Evolutionary conservation across 2,329 filamentous ascomycete genomes (phyloP).

Genomic region (Colletotrichum sidae): DNA sequence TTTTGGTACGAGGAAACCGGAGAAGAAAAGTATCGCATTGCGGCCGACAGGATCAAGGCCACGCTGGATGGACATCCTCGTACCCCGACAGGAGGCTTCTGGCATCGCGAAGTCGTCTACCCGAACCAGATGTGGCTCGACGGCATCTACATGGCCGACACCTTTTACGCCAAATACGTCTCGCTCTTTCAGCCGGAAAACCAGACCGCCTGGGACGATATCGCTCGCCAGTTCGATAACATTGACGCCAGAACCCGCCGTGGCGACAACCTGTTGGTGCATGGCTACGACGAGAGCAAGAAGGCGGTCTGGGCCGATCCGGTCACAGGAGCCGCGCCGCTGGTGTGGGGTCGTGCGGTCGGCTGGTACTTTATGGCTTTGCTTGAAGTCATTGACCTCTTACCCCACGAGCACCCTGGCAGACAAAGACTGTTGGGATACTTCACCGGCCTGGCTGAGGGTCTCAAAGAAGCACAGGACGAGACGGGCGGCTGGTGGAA

Average conservation of each 20-base stretch:
- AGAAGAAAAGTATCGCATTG: conserved; percentile 60
- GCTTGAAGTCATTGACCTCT: conserved; percentile 61
- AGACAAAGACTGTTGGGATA: conserved; percentile 51
- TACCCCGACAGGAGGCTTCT: conserved; percentile 64
- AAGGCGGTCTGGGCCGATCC: conserved; percentile 63
- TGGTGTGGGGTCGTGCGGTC: conserved; percentile 64
- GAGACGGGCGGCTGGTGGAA: conserved; percentile 67
- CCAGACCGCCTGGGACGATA: conserved; percentile 56
- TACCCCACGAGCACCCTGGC: conserved; percentile 51
- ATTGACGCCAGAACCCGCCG: conserved; percentile 55
- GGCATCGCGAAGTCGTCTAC: conserved; percentile 60
- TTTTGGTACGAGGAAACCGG: conserved; percentile 60
- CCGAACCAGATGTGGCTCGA: conserved; percentile 69
- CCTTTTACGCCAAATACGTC: conserved; percentile 56
- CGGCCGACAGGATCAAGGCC: conserved; percentile 57
- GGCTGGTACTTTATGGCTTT: conserved; percentile 67
- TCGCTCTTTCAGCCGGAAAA: conserved; percentile 50
- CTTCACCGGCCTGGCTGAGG: conserved; percentile 53
- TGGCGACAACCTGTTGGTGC: conserved; percentile 57
- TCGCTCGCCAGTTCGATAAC: conserved; percentile 57
- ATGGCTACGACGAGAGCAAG: conserved; percentile 65
- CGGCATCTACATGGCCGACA: conserved; percentile 63
- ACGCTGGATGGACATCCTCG: conserved; percentile 62
- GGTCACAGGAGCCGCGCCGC: conserved; percentile 60
- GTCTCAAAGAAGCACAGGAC: conserved; percentile 56